Base-by-base conservation (phyloP, 2,329 filamentous ascomycete genomes). In the Beauveria caledonica region DNA sequence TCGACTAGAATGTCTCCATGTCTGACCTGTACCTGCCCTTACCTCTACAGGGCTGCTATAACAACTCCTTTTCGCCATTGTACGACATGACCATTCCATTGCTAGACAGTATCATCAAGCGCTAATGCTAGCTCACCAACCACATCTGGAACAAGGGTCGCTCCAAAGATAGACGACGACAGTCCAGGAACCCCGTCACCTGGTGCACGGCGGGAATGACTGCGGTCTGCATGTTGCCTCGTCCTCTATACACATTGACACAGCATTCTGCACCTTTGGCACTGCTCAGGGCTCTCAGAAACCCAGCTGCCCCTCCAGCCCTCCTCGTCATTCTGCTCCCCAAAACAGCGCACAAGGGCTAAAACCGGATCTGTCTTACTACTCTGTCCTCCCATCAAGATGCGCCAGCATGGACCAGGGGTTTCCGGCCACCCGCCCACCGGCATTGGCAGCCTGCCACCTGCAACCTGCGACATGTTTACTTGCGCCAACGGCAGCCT, bases 361-460 rank as follows among this genome's bases (percentile, higher is more conserved):
- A 50, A 60, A 56, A 39, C 44, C n/a, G 40, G 29, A 51, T 45
- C 45, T 51, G 51, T 55, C 51, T 57, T 13, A 46, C 46, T 50
- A 36, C 39, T 39, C 53, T 61, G 52, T 15, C 52, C 45, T 56
- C 39, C 29, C 60, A 61, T 61, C 53, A 61, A 57, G 51, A 57
- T 57, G 46, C 46, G 59, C 53, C 59, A 57, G 27, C 52, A 52
- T 51, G 46, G 53, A 40, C 59, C 53, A 57, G 53, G 46, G 53
- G 33, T 57, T 57, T n/a, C 27, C 46, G 46, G 39, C 17, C 48
- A 40, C 48, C 48, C 48, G 46, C 49, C 25, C 52, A 40, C 40
- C 3, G 19, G 53, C 48, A 51, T 39, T 49, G 42, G 29, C 29
- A 53, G 48, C 40, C 48, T 53, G 46, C 48, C 33, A 44, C 46